Conservation (phyloP, 306 rosid species). For the Medicago arabica region DNA sequence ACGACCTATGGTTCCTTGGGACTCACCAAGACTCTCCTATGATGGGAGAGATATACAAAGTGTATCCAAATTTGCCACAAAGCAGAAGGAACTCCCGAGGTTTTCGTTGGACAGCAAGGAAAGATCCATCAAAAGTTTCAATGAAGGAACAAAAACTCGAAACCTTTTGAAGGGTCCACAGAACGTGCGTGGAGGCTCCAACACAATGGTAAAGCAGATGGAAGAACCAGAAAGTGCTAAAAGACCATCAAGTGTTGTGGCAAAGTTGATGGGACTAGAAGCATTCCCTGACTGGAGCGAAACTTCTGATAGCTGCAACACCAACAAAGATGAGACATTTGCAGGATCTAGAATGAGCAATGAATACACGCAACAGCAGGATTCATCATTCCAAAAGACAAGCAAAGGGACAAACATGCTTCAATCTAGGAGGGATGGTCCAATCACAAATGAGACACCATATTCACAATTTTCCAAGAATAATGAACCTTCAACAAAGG, state of each 20-base stretch:
- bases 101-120: slow-evolving; percentile 89
- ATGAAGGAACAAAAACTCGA: slow-evolving; percentile 53
- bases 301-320: slow-evolving; percentile 44
- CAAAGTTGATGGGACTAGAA: slow-evolving; percentile 94
- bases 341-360: slow-evolving; percentile 49
- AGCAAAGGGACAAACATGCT: slow-evolving; percentile 1
- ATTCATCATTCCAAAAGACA: slow-evolving; percentile 50
- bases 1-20: slow-evolving; percentile 60
- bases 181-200: slow-evolving; percentile 47
- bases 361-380: slow-evolving; percentile 48
- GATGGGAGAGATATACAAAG: slow-evolving; percentile 72
- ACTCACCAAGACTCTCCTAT: slow-evolving; percentile 75
- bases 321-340: slow-evolving; percentile 45
- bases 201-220: slow-evolving; percentile 46
- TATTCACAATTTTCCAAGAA: slow-evolving; percentile 51
- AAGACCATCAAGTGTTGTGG: slow-evolving; percentile 70
- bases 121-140: slow-evolving; percentile 52
- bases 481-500: slow-evolving; percentile 53
- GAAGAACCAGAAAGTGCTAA: slow-evolving; percentile 68
- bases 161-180: slow-evolving; percentile 51
- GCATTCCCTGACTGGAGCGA: slow-evolving; percentile 56
- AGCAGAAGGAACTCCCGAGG: slow-evolving; percentile 79
- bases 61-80: slow-evolving; percentile 55
- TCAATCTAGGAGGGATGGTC: slow-evolving; percentile 48
- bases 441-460: slow-evolving; percentile 42